Percentiles rank a stretch among this genome's conserved stretches.
Conservation (phyloP, 305 asterid genomes). For the Withania somnifera region DNA sequence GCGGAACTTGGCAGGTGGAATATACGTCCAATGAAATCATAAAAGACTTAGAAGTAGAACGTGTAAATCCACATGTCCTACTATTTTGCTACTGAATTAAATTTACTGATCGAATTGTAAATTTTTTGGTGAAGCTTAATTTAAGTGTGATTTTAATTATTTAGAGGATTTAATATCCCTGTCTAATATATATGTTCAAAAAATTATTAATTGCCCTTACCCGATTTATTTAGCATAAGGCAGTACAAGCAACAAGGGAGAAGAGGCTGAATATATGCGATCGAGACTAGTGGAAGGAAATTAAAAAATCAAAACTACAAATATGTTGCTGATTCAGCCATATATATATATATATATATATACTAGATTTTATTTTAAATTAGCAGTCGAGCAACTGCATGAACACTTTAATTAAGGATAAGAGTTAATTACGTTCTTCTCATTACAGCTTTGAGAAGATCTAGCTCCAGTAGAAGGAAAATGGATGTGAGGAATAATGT, state of each 20-base stretch:
- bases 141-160: not conserved
- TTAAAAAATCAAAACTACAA: not conserved
- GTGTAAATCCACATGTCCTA: not conserved
- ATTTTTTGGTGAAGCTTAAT: too few species aligned
- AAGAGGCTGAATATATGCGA: not conserved
- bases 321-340: not conserved
- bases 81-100: too few species aligned
- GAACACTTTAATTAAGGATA: not conserved
- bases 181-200: not conserved
- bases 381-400: not conserved
- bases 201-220: not conserved
- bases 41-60: not conserved
- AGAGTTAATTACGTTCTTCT: too few species aligned
- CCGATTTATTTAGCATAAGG: not conserved
- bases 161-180: too few species aligned
- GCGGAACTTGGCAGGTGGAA: constrained; percentile 1
- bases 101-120: too few species aligned
- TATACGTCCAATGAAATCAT: constrained; percentile 1
- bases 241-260: not conserved
- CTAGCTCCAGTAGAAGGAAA: too few species aligned
- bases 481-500: too few species aligned
- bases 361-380: not conserved
- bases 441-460: too few species aligned
- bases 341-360: not conserved
- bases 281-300: not conserved